Evolutionary conservation across 2,329 filamentous ascomycete species (phyloP).

Genomic region (Fusarium decemcellulare): DNA sequence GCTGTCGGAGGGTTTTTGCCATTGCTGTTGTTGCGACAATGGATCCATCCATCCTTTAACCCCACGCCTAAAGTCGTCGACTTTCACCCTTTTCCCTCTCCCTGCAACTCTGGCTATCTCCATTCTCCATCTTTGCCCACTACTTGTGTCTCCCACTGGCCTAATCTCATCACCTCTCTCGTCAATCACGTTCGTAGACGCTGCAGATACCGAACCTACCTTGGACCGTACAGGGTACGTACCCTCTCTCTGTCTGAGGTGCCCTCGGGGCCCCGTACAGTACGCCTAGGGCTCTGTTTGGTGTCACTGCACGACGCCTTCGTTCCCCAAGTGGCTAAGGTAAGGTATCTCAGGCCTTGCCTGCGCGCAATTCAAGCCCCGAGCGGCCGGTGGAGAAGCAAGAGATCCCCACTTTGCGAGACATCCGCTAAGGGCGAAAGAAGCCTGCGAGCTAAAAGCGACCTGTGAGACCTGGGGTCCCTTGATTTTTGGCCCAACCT

Average conservation of each 20-base stretch:
- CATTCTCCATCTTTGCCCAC: not conserved
- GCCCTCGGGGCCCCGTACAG: slow-evolving; percentile 27
- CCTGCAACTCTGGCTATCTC: not conserved
- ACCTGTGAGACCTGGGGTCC: slow-evolving; percentile 15
- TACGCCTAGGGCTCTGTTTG: slow-evolving; percentile 6
- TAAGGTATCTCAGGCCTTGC: not conserved
- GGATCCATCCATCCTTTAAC: not conserved
- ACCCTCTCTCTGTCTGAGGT: slow-evolving; percentile 5
- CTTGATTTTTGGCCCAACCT: slow-evolving; percentile 13
- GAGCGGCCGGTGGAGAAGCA: slow-evolving; percentile 29
- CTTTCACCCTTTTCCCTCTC: slow-evolving; percentile 1
- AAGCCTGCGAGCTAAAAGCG: slow-evolving; percentile 1
- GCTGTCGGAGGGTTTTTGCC: not conserved
- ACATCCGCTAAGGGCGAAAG: slow-evolving; percentile 19
- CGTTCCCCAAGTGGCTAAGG: slow-evolving; percentile 20
- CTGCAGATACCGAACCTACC: slow-evolving; percentile 9
- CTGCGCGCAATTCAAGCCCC: slow-evolving; percentile 25
- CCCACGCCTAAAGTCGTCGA: slow-evolving; percentile 21
- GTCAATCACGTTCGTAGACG: not conserved
- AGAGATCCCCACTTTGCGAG: slow-evolving; percentile 23
- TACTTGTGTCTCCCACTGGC: slow-evolving; percentile 9
- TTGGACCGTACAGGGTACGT: slow-evolving; percentile 12
- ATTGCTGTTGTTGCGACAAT: not conserved
- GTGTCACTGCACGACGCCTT: slow-evolving; percentile 21
- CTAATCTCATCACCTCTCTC: not conserved